Base-by-base conservation (phyloP, 2,329 filamentous ascomycete species). In the Xylaria sp. region DNA sequence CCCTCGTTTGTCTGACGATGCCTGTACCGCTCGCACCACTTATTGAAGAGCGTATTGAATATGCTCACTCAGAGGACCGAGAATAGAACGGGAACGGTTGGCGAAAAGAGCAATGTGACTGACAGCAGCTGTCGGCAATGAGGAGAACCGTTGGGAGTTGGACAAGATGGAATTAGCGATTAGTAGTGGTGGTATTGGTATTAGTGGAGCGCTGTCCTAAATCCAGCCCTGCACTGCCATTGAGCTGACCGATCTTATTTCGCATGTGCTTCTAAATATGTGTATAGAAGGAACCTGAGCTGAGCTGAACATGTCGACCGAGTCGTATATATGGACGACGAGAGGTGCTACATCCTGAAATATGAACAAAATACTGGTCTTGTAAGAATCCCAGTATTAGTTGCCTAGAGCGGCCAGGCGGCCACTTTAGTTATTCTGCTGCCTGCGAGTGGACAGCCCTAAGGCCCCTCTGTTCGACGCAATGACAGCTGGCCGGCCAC, bases 401-500 rank as follows among this genome's bases (percentile, higher is more conserved):
- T 48, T 66, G 63, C 63, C 58, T 62, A 45, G 63, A 57, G 65
- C 5, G 25, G 56, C 65, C 48, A 67, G 65, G 65, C 65, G 46
- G 36, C 60, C 60, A 18, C n/a, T 39, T 60, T 64, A 63, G 41
- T 75, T 74, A 75, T 74, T 74, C 73, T 75, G 72, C 70, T 75
- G 73, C 73, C 73, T 74, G 70, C 68, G 66, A 56, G 61, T 55
- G 41, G 23, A n/a, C 48, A 34, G 57, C 60, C 23, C 23, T 7
- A 25, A 15, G 28, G 28, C 60, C 39, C 36, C 12, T 32, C 53
- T 48, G 3, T 8, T 8, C n/a, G n/a, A 6, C 36, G 45, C 25
- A 1, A 34, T 43, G 53, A 32, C 62, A 59, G 28, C 52, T 59
- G 45, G 55, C 43, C 34, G 52, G 36, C 15, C 50, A 20, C 28